These are phyloP conservation scores for Fusarium sp. DNA, from an alignment of 2,329 filamentous ascomycete species.

Conservation along the genomic window DNA sequence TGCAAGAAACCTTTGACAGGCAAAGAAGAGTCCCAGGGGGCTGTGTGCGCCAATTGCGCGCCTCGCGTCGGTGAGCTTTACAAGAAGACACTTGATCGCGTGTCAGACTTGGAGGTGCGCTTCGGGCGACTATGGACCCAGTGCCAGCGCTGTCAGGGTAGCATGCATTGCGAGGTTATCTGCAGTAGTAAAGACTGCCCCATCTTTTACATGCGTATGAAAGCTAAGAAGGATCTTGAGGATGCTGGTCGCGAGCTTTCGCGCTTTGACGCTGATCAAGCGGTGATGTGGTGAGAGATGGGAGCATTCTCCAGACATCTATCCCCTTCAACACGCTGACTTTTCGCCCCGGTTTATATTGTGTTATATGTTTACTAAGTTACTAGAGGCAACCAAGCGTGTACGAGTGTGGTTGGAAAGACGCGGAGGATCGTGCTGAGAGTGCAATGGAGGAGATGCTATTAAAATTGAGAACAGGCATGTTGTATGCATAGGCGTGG, in stretches of 20 bases:
- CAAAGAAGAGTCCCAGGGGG: slow-evolving; percentile 83
- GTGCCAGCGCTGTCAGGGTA: slow-evolving; percentile 96
- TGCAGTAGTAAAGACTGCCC: slow-evolving; percentile 97
- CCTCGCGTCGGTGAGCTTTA: slow-evolving; percentile 92
- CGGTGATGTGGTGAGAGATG: slow-evolving; percentile 67
- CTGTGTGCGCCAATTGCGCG: slow-evolving; percentile 88
- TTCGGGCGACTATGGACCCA: slow-evolving; percentile 97
- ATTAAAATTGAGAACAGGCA: slow-evolving; percentile 18
- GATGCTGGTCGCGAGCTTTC: slow-evolving; percentile 91
- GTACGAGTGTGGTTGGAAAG: slow-evolving; percentile 11
- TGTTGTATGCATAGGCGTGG: slow-evolving; percentile 33
- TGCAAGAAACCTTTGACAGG: slow-evolving; percentile 95
- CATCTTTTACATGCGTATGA: slow-evolving; percentile 99
- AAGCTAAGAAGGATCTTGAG: slow-evolving; percentile 98
- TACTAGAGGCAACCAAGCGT: slow-evolving; percentile 1
- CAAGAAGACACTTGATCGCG: slow-evolving; percentile 87
- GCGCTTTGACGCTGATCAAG: slow-evolving; percentile 88
- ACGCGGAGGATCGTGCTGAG: slow-evolving; percentile 15
- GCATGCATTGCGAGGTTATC: slow-evolving; percentile 98
- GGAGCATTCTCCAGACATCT: not conserved
- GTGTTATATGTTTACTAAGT: slow-evolving; percentile 4
- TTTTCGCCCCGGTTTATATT: slow-evolving; percentile 5
- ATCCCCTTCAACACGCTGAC: not conserved
- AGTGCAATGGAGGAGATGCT: slow-evolving; percentile 26
- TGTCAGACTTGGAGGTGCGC: slow-evolving; percentile 91